Evolutionary conservation across 768 basidiomycete genomes (phyloP).

Genomic region (Mrakia blollopis): DNA sequence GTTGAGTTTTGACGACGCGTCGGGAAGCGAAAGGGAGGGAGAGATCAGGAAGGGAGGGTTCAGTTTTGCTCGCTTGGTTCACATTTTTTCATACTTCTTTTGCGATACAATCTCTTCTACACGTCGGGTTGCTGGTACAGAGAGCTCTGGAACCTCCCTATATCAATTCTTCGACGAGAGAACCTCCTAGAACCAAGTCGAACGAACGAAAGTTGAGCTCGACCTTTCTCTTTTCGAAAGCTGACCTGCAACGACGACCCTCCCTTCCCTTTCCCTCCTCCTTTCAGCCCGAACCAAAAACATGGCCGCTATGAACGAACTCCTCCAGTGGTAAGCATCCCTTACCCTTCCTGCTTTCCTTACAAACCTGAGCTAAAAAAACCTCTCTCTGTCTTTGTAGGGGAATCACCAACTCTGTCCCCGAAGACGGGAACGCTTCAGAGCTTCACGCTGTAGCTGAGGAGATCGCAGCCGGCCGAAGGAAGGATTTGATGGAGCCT

Average conservation of each 20-base stretch:
- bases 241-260: background rate
- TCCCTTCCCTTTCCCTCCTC: background rate
- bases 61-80: no score
- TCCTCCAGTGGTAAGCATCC: constrained; percentile 9
- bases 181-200: background rate
- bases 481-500: constrained; percentile 52
- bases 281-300: background rate
- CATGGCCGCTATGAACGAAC: constrained; percentile 20
- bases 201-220: background rate
- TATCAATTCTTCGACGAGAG: background rate
- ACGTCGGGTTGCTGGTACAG: no score
- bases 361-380: background rate
- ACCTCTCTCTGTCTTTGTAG: constrained; percentile 5
- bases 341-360: background rate
- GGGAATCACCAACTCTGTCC: constrained; percentile 33
- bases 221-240: background rate
- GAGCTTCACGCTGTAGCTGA: constrained; percentile 32
- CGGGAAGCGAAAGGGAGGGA: no score
- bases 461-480: constrained; percentile 35
- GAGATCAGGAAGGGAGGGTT: no score
- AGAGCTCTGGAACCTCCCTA: no score
- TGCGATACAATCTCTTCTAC: background rate
- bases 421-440: constrained; percentile 21
- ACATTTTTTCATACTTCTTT: no score
- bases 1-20: no score